Conservation (phyloP, 345 rosid genomes). For the Sisymbrium altissimum region DNA sequence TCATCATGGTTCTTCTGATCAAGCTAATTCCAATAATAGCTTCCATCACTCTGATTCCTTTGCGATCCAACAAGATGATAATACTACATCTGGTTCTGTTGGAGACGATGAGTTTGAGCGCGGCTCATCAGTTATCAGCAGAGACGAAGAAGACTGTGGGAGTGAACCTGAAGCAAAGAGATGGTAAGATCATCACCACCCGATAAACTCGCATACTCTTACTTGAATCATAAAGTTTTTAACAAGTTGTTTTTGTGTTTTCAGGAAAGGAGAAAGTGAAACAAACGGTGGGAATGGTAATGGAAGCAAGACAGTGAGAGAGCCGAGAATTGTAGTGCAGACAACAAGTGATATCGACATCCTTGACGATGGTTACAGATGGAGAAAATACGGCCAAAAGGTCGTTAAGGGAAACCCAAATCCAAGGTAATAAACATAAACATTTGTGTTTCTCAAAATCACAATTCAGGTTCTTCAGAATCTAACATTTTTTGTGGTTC, state of each 20-base stretch:
- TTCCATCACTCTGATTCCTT: conserved; percentile 45
- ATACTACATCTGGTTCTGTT: conserved; percentile 63
- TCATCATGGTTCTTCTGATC: conserved; percentile 26
- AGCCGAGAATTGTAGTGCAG: conserved; percentile 92
- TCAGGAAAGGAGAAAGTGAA: conserved; percentile 78
- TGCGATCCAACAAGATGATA: conserved; percentile 55
- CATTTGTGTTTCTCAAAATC: neutral
- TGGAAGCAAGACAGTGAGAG: conserved; percentile 75
- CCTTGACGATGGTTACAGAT: conserved; percentile 93
- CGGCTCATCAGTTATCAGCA: conserved; percentile 59
- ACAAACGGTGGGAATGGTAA: conserved; percentile 52
- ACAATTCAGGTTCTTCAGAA: neutral
- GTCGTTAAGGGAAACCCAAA: conserved; percentile 97
- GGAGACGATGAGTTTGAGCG: conserved; percentile 81
- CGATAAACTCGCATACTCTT: neutral
- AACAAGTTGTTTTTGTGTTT: conserved; percentile 8
- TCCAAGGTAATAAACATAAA: conserved; percentile 57
- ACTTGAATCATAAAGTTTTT: neutral
- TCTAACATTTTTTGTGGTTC: neutral
- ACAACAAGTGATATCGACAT: conserved; percentile 95
- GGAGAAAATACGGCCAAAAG: conserved; percentile 99
- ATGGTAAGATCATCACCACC: conserved; percentile 46
- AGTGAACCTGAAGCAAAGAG: conserved; percentile 73
- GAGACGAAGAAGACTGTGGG: conserved; percentile 61
- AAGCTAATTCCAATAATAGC: conserved; percentile 26